These are phyloP conservation scores for Termitomyces sp. DNA, from an alignment of 1,284 basidiomycete species.

Conservation along the genomic window DNA sequence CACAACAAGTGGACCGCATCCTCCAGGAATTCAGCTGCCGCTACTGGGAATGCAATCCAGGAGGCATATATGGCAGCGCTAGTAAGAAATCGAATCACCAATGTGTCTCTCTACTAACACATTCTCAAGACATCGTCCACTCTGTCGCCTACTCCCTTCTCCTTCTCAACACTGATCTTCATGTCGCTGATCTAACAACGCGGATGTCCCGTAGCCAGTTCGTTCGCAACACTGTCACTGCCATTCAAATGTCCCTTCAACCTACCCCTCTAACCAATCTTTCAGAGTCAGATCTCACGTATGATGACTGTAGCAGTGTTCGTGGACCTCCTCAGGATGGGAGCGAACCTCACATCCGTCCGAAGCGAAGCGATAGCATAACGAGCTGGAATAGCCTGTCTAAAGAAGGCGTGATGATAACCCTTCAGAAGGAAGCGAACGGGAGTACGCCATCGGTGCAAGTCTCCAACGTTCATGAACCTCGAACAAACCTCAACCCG, in stretches of 20 bases:
- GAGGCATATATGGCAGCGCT: conserved; percentile 73
- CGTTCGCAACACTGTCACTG: conserved; percentile 84
- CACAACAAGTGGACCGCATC: conserved; percentile 97
- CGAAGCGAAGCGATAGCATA: conserved; percentile 74
- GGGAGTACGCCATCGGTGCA: conserved; percentile 48
- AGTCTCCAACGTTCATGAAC: conserved; percentile 36
- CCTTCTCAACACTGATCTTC: conserved; percentile 94
- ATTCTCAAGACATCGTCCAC: conserved; percentile 77
- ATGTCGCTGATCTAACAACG: conserved; percentile 84
- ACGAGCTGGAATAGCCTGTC: conserved; percentile 78
- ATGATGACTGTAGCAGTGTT: conserved; percentile 59
- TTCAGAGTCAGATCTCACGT: conserved; percentile 55
- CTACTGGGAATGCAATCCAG: conserved; percentile 89
- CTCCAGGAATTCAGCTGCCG: conserved; percentile 85
- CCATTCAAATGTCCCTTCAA: conserved; percentile 74
- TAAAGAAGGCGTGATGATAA: conserved; percentile 41
- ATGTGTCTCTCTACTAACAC: not conserved
- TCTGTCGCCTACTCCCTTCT: conserved; percentile 91
- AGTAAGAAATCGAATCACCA: conserved; percentile 43
- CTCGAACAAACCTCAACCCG: conserved; percentile 33
- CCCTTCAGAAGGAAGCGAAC: conserved; percentile 34
- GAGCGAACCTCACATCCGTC: conserved; percentile 44
- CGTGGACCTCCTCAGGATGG: conserved; percentile 44
- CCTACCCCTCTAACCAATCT: conserved; percentile 43
- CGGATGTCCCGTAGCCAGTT: conserved; percentile 96